These are phyloP conservation scores for Biscutella laevigata DNA, from an alignment of 441 rosid genomes.

Conservation along the genomic window DNA sequence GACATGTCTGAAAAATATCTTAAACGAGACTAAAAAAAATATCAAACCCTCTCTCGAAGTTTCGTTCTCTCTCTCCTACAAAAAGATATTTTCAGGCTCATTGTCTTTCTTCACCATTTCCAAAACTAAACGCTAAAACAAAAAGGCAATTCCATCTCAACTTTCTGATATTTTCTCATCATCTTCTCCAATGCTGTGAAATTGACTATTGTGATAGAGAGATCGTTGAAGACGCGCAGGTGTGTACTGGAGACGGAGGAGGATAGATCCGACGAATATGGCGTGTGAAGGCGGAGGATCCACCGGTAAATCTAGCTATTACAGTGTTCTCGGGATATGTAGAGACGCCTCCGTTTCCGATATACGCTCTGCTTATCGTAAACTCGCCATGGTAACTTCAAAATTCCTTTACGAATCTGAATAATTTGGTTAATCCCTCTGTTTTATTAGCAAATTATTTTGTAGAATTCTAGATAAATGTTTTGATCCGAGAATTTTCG, in stretches of 20 bases:
- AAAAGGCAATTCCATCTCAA: not conserved
- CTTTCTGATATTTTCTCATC: too few relatives aligned
- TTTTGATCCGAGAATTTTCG: too few relatives aligned
- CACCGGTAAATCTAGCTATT: slow-evolving; percentile 53
- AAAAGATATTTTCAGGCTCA: slow-evolving; percentile 34
- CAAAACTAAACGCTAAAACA: not conserved
- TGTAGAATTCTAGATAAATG: too few relatives aligned
- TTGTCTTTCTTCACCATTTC: not conserved
- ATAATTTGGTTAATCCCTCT: too few relatives aligned
- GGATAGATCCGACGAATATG: slow-evolving; percentile 36
- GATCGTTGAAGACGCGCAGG: not conserved
- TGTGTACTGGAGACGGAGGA: slow-evolving; percentile 9
- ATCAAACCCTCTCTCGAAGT: slow-evolving; percentile 36
- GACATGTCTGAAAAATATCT: slow-evolving; percentile 9
- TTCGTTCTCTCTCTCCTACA: slow-evolving; percentile 24
- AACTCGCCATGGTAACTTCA: slow-evolving; percentile 55
- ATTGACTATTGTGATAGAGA: not conserved
- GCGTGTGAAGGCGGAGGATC: slow-evolving; percentile 56
- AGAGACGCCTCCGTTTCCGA: slow-evolving; percentile 43
- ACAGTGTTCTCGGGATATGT: slow-evolving; percentile 50
- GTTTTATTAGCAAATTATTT: too few relatives aligned
- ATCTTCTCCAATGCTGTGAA: slow-evolving; percentile 1
- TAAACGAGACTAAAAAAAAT: not conserved
- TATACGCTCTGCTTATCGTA: slow-evolving; percentile 55
- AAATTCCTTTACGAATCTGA: not conserved